Evolutionary conservation across 768 basidiomycete species (phyloP).

Genomic region (Kwoniella europaea): DNA sequence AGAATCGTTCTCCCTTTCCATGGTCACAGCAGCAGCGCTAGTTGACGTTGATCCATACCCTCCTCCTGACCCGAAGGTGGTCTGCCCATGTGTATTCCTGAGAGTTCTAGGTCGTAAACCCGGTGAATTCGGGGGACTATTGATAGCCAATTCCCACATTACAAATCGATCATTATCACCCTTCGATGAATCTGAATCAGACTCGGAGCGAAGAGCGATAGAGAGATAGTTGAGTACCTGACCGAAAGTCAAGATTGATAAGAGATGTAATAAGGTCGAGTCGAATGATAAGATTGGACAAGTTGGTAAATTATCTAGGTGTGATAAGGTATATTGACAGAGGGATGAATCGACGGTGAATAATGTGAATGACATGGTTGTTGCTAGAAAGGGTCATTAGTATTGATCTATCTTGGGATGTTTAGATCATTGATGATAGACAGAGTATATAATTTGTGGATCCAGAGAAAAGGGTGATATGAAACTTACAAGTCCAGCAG

Average conservation of each 20-base stretch:
- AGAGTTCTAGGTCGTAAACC: background rate
- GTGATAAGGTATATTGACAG: conserved; percentile 23
- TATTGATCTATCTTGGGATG: no score
- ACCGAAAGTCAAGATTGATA: conserved; percentile 37
- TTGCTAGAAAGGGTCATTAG: conserved; percentile 24
- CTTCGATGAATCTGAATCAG: background rate
- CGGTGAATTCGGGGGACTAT: conserved; percentile 31
- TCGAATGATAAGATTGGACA: conserved; percentile 50
- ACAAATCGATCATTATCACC: conserved; percentile 31
- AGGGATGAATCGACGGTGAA: conserved; percentile 38
- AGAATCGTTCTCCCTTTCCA: background rate
- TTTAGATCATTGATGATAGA: background rate
- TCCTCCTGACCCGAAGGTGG: background rate
- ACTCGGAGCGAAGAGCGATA: conserved; percentile 24
- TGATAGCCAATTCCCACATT: conserved; percentile 54
- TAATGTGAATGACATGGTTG: conserved; percentile 50
- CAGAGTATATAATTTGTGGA: no score
- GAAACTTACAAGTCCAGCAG: conserved; percentile 48
- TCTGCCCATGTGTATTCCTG: background rate
- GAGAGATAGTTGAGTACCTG: conserved; percentile 46
- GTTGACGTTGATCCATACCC: background rate
- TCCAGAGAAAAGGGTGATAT: no score
- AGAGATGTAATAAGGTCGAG: conserved; percentile 39
- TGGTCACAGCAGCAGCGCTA: background rate
- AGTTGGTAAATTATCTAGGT: conserved; percentile 31